phyloP scores from a whole-genome alignment of 1,139 yeast species.

The Arxiozyma slooffiae region DNA sequence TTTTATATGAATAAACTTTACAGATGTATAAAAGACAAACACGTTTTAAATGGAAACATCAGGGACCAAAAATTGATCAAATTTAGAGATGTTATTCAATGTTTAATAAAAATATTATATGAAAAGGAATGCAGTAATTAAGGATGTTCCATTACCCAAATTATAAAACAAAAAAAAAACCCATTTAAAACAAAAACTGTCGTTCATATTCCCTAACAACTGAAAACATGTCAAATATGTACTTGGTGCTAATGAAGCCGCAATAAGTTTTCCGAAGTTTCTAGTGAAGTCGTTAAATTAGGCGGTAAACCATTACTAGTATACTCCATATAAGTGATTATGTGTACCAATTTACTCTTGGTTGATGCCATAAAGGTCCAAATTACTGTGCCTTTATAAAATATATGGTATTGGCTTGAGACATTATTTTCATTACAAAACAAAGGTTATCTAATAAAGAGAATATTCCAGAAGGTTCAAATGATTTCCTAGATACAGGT shows the following conservation, averaged over 20 bases:
- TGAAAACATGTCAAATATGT: slow-evolving; percentile 47
- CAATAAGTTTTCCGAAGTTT: slow-evolving; percentile 47
- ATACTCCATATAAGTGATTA: slow-evolving; percentile 43
- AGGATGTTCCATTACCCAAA: slow-evolving; percentile 32
- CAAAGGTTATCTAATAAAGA: slow-evolving; percentile 17
- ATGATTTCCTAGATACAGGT: slow-evolving; percentile 50
- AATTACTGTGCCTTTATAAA: slow-evolving; percentile 52
- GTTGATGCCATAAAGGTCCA: slow-evolving; percentile 31
- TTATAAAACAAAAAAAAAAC: slow-evolving; percentile 36
- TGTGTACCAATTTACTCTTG: slow-evolving; percentile 44
- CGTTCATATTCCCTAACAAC: slow-evolving; percentile 66
- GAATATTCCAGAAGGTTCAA: slow-evolving; percentile 30
- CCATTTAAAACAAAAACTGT: slow-evolving; percentile 47
- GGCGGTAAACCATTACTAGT: slow-evolving; percentile 37
- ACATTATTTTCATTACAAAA: slow-evolving; percentile 31
- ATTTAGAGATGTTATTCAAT: neutral
- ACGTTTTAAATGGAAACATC: no score
- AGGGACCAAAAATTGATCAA: no score
- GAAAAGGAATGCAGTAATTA: slow-evolving; percentile 17
- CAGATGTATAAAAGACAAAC: no score
- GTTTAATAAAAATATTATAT: neutral
- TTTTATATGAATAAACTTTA: no score
- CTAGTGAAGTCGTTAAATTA: slow-evolving; percentile 49
- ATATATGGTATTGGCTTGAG: slow-evolving; percentile 38
- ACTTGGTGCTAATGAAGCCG: slow-evolving; percentile 38